Evolutionary conservation across 352 stramenopile genomes (phyloP), one percentile per base, ranked within the genome.

Genomic region (Phytophthora capsici): DNA sequence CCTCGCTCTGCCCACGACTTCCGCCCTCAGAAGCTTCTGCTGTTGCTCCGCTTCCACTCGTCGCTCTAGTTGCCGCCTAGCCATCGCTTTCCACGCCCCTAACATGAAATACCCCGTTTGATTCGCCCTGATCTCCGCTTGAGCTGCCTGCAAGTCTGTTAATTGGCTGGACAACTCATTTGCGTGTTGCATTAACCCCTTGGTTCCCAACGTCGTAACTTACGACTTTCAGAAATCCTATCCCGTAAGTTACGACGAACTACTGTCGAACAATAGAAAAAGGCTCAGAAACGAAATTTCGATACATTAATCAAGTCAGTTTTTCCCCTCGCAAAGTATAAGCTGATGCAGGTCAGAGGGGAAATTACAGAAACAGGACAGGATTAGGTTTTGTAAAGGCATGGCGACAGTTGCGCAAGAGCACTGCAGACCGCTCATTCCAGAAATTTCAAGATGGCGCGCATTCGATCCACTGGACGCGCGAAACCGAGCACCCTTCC

Each of bases 31-130:
- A 4, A 56, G 32, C 2, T 54, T 52, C 12, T 56, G 53, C 13
- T 55, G 36, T 5, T 61, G 40, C 22, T 74, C 66, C 4, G 49
- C 66, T 14, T 52, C 19, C 28, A 49, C 0, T 17, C 66, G 54
- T 14, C 51, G 46, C 41, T 69, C 59, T n/a, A 59, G 34, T 20
- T 73, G 59, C 13, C 66, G 26, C 6, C 8, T 17, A 3, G 59
- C 59, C 16, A 73, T 45, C 13, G 62, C 55, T 40, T 22, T 28
- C 66, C 66, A 69, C 0, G 63, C 49, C 2, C 34, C 41, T 2
- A 64, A 40, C 20, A 37, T 28, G 28, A 59, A 58, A 37, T 14
- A 64, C 14, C 48, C 17, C 20, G 22, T 30, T 23, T 57, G 53
- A 25, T 3, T 36, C 1, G n/a, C 19, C 14, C 37, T 47, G 1